phyloP scores from a whole-genome alignment of 140 eudicot genomes.

The Bidens hawaiensis region DNA sequence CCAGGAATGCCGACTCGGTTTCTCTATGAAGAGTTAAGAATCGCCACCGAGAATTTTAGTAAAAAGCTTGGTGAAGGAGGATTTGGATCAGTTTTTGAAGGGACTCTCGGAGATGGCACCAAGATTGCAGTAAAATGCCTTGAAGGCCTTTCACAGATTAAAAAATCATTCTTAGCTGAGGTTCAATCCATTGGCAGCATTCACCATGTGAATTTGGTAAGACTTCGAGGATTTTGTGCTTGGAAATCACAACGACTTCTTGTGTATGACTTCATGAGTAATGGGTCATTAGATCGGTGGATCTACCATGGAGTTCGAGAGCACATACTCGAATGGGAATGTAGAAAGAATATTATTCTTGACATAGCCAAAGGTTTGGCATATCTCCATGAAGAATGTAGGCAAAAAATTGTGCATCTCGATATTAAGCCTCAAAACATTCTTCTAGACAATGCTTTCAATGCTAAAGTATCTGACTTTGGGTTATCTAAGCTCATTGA shows the following conservation, averaged over 20 bases:
- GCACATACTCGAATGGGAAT: conserved; percentile 17
- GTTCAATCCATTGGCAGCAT: conserved; percentile 30
- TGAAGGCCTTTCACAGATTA: background rate
- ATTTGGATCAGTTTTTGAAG: conserved; percentile 23
- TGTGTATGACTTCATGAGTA: conserved; percentile 29
- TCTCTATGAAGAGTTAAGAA: conserved; percentile 9
- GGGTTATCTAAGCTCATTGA: conserved; percentile 34
- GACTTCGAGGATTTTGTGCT: conserved; percentile 25
- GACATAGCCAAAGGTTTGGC: conserved; percentile 26
- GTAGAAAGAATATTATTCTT: conserved; percentile 22
- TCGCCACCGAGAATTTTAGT: conserved; percentile 15
- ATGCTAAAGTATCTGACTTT: conserved; percentile 35
- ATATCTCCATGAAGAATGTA: conserved; percentile 30
- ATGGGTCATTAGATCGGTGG: conserved; percentile 33
- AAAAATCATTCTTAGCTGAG: conserved; percentile 27
- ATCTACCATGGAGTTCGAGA: conserved; percentile 18
- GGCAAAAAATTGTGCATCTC: conserved; percentile 28
- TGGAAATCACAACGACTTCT: conserved; percentile 18
- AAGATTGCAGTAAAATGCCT: conserved; percentile 25
- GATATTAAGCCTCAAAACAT: conserved; percentile 33
- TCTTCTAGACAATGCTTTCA: conserved; percentile 23
- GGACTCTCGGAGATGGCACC: conserved; percentile 21
- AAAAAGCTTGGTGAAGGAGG: conserved; percentile 29
- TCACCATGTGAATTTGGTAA: conserved; percentile 37
- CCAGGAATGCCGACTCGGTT: conserved; percentile 6